Evolutionary conservation across 2,329 filamentous ascomycete species (phyloP), one percentile per base, ranked within the genome.

Genomic region (Pseudocercospora fuligena): DNA sequence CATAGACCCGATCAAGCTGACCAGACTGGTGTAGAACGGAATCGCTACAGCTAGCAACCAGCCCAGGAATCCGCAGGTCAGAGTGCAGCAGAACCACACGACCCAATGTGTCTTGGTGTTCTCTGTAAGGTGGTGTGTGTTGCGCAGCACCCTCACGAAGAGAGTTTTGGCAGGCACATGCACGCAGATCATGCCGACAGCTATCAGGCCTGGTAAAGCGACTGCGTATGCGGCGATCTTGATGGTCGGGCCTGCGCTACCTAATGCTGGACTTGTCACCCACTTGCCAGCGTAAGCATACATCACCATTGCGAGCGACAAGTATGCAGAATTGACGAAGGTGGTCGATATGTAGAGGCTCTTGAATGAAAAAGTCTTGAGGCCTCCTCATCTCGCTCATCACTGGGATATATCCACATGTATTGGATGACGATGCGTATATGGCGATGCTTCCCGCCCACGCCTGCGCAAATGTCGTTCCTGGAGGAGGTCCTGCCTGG

Each of bases 241-340:
- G 61, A 82, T 75, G 0, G 72, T 64, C 0, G 53, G 8, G 0
- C 82, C 82, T 1, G 81, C 82, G 21, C 79, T 81, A 2, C 81
- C 82, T 5, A 84, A 76, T 1, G 81, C 80, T 0, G 82, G 82
- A 0, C 80, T 82, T 1, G 82, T 78, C 1, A 84, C 79, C 61
- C 78, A 82, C 0, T 79, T 78, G 1, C 82, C 82, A 63, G 81
- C 82, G 69, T 74, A 84, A 64, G 78, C 79, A 71, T 84, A 84
- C 5, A 84, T 77, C 0, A 83, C 78, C 3, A 75, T 69, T 14
- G 76, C 78, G n/a, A 81, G 74, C 3, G 73, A 67, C 19, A 79
- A 71, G 58, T 81, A 80, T 4, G 77, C 61, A 1, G 64, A 40
- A 12, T 65, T 68, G 49, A 70, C 66, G 29, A 65, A 57, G 27